Conservation (phyloP, 2,329 filamentous ascomycete genomes). For the Achaetomium macrosporum region DNA sequence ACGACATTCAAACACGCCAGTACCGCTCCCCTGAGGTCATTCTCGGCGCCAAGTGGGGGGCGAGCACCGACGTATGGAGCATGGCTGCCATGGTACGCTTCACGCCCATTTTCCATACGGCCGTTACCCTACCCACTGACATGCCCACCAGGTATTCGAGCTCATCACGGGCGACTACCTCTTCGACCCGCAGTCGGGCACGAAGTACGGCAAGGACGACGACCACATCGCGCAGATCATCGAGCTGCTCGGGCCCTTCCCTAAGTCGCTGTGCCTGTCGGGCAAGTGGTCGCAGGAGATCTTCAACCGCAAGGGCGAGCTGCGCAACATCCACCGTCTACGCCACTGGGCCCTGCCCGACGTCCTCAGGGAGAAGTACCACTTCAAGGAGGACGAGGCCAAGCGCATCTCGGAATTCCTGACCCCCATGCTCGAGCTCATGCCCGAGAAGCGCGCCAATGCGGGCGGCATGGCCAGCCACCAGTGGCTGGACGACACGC, state of each 20-base stretch:
- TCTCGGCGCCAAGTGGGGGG: conserved; percentile 93
- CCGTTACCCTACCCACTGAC: background rate
- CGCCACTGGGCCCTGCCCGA: conserved; percentile 94
- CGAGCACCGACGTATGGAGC: conserved; percentile 99
- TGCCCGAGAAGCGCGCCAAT: conserved; percentile 85
- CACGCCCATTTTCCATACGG: background rate
- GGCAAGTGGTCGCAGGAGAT: conserved; percentile 99
- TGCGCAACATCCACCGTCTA: conserved; percentile 93
- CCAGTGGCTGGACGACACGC: conserved; percentile 73
- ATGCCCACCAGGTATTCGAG: conserved; percentile 70
- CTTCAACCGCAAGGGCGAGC: conserved; percentile 94
- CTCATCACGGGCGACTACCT: conserved; percentile 97
- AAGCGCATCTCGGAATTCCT: conserved; percentile 76
- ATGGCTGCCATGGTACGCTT: conserved; percentile 92
- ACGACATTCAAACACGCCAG: conserved; percentile 96
- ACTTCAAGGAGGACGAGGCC: conserved; percentile 78
- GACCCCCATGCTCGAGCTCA: conserved; percentile 81
- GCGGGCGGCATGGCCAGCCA: conserved; percentile 92
- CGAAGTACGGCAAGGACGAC: conserved; percentile 98
- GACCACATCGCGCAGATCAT: conserved; percentile 99
- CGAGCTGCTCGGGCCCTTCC: conserved; percentile 88
- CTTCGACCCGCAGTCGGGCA: conserved; percentile 96
- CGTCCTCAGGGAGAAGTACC: conserved; percentile 93
- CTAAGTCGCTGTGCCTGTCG: conserved; percentile 82
- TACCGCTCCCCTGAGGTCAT: conserved; percentile 98